Evolutionary conservation across 23 red algal species (phyloP).

Genomic region (Chondrus crispus): DNA sequence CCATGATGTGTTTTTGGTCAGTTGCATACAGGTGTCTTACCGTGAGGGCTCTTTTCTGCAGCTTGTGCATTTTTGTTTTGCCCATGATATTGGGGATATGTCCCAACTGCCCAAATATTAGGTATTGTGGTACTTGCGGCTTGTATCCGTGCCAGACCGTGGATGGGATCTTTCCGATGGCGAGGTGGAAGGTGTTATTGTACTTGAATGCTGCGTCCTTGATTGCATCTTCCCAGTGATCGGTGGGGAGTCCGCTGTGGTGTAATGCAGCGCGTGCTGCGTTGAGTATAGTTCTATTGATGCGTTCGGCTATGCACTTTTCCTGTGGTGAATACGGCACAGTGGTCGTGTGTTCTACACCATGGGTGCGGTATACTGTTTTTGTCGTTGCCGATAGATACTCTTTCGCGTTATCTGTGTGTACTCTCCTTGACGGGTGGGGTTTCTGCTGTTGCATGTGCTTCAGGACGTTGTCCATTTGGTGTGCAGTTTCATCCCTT

Average conservation of each 20-base stretch:
- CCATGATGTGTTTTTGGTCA: too few relatives aligned
- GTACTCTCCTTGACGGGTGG: not conserved
- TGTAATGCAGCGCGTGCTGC: not conserved
- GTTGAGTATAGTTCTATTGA: not conserved
- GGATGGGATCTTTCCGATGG: not conserved
- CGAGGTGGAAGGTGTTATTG: not conserved
- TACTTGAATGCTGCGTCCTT: slow-evolving; percentile 15
- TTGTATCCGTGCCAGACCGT: not conserved
- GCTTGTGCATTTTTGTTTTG: not conserved
- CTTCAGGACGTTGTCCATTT: not conserved
- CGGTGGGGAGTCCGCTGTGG: not conserved
- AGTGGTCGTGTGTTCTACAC: not conserved
- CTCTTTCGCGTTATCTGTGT: not conserved
- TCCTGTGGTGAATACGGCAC: not conserved
- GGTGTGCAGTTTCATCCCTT: not conserved
- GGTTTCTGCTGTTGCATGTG: not conserved
- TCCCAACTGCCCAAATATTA: not conserved
- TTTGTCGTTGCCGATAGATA: not conserved
- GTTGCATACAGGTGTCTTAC: not conserved
- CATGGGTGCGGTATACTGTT: not conserved
- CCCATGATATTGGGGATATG: not conserved
- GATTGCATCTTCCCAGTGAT: slow-evolving; percentile 7
- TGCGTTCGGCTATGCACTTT: not conserved
- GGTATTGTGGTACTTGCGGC: not conserved
- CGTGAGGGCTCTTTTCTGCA: not conserved